Base-by-base conservation (phyloP, 192 early-diverging fungal species). In the Jimgerdemannia lactiflua region DNA sequence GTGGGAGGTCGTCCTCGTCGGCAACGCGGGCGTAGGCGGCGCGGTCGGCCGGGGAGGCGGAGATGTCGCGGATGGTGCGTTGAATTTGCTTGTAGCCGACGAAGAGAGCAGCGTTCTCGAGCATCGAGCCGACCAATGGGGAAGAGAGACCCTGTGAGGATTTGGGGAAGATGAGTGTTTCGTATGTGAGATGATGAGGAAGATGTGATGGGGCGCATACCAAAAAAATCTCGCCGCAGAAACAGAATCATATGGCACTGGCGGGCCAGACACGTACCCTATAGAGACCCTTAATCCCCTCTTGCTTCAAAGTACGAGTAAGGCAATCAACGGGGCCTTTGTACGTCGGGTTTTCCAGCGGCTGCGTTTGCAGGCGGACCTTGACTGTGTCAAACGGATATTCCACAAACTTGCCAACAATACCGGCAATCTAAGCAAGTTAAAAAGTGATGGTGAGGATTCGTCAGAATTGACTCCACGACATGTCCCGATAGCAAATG, bases 381-480 rank as follows among this genome's bases (percentile, higher is more conserved):
- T 97, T 95, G 84, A 97, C 85, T 3, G 96, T 97, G 85, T 98
- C 97, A 79, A 97, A 97, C 3, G 97, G 97, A 71, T 94, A 97
- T 80, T 99, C 97, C 75, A 99, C 90, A 72, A 95, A 86, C 88
- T 97, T 97, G 82, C 94, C 97, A 29, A 91, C 86, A 74, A 98
- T 90, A 41, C 97, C 97, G 4, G 95, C 91, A 14, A 96, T 74
- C 93, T 94, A 70, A 29, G 29, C 29, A 29, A 29, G 4, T 70
- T 18, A 70, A 73, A 29, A 29, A 29, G 29, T 29, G 29, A 11
- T 49, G 39, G 0, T 72, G 63, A 4, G 74, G 70, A 10, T 75
- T 42, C 72, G 77, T 78, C 64, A 74, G 64, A 68, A 79, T 75
- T 29, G 29, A 29, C 29, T 29, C 29, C 29, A 29, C 29, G 29